Evolutionary conservation across 192 early-diverging fungal species (phyloP).

Genomic region (Coemansia sp.): DNA sequence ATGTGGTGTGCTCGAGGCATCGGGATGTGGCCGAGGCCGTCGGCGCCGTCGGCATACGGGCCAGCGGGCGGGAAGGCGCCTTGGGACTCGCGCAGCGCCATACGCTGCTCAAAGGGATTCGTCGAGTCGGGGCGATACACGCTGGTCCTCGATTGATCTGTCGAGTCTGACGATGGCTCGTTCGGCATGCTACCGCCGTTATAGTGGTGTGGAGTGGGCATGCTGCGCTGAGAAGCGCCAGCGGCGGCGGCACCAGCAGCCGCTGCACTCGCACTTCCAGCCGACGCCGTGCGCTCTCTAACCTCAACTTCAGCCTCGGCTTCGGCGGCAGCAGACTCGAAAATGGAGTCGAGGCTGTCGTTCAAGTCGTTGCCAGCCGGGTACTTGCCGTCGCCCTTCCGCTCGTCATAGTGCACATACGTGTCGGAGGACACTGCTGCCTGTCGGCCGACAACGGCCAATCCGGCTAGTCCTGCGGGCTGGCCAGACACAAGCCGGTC

Average conservation of each 20-base stretch:
- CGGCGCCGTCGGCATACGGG: conserved; percentile 39
- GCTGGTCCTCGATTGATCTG: conserved; percentile 29
- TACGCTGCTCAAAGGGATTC: conserved; percentile 55
- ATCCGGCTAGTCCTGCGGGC: conserved; percentile 30
- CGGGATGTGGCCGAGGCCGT: conserved; percentile 37
- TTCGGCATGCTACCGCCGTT: conserved; percentile 14
- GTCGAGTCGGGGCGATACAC: conserved; percentile 50
- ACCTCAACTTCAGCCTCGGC: conserved; percentile 50
- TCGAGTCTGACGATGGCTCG: conserved; percentile 16
- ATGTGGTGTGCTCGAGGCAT: conserved; percentile 39
- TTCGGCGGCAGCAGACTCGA: conserved; percentile 50
- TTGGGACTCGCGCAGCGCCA: conserved; percentile 53
- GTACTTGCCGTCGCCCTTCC: conserved; percentile 22
- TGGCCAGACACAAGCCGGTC: conserved; percentile 45
- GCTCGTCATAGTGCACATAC: conserved; percentile 39
- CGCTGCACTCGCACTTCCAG: conserved; percentile 14
- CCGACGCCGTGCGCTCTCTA: conserved; percentile 36
- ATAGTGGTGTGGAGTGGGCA: conserved; percentile 35
- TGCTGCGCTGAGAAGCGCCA: conserved; percentile 13
- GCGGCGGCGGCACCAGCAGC: conserved; percentile 9
- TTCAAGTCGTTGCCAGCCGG: conserved; percentile 17
- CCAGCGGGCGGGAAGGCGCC: conserved; percentile 55
- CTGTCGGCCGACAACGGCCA: conserved; percentile 43
- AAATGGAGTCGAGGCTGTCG: conserved; percentile 56
- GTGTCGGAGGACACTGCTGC: conserved; percentile 51